These are phyloP conservation scores for Picea engelmannii DNA, from an alignment of 83 land plant genomes.

Conservation along the genomic window DNA sequence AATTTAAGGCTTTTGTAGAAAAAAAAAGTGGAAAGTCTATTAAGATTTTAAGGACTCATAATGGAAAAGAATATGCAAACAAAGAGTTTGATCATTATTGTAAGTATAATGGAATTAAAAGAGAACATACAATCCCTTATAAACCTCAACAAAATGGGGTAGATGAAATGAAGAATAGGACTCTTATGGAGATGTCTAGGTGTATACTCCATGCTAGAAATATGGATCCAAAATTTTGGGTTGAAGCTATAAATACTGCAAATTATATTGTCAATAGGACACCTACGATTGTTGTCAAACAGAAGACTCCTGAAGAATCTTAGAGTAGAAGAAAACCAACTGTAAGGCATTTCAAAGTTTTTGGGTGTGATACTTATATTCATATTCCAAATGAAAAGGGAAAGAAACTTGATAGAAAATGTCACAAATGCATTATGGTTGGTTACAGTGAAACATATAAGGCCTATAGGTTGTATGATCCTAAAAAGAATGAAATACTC, in stretches of 20 bases:
- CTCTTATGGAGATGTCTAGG: conserved; percentile 9
- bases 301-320: not conserved
- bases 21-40: not conserved
- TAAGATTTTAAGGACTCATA: not conserved
- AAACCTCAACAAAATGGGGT: conserved; percentile 23
- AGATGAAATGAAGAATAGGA: conserved; percentile 19
- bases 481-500: not conserved
- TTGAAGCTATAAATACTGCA: not conserved
- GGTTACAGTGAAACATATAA: not conserved
- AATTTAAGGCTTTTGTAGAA: not conserved
- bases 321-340: not conserved
- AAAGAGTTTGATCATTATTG: not conserved
- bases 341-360: not conserved
- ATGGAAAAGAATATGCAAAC: not conserved
- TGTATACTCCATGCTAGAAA: conserved; percentile 5
- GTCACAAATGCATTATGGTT: not conserved
- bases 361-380: not conserved
- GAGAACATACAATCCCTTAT: not conserved
- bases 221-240: conserved; percentile 11
- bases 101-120: not conserved
- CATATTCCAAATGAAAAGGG: not conserved
- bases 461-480: not conserved
- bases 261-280: not conserved
- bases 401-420: not conserved
- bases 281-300: not conserved